A percentile compares a stretch with the other conserved stretches of the same genome.
phyloP scores from a whole-genome alignment of 1,284 basidiomycete species.

The Puccinia polysora region DNA sequence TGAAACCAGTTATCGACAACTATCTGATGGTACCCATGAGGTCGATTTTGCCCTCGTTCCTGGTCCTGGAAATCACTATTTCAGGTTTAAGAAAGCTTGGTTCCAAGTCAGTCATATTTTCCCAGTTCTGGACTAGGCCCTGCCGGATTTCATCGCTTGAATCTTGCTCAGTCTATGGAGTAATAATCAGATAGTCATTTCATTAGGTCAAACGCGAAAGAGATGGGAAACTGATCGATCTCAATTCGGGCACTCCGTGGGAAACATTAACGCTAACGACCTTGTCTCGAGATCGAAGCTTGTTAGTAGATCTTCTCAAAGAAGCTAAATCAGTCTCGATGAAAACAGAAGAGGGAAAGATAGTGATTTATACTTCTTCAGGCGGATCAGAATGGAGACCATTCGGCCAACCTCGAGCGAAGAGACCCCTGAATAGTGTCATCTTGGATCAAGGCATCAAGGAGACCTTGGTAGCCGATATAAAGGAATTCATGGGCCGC shows the following conservation, averaged over 20 bases:
- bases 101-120: conserved; percentile 67
- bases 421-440: conserved; percentile 84
- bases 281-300: conserved; percentile 71
- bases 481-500: conserved; percentile 74
- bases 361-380: conserved; percentile 82
- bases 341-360: conserved; percentile 81
- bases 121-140: conserved; percentile 6
- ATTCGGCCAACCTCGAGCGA: conserved; percentile 84
- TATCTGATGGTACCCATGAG: conserved; percentile 78
- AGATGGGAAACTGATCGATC: conserved; percentile 82
- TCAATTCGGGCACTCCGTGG: conserved; percentile 89
- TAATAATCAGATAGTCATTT: background rate
- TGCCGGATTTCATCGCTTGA: background rate
- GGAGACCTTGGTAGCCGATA: conserved; percentile 73
- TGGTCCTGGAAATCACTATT: conserved; percentile 89
- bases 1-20: conserved; percentile 81
- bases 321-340: conserved; percentile 87
- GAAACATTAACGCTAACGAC: conserved; percentile 95
- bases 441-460: conserved; percentile 75
- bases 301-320: conserved; percentile 74
- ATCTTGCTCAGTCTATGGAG: background rate
- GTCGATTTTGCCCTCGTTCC: conserved; percentile 89
- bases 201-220: conserved; percentile 83
- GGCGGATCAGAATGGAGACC: conserved; percentile 96
- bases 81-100: conserved; percentile 85